Conservation (phyloP, 495 filamentous ascomycete genomes). For the Podospora tetraspora region DNA sequence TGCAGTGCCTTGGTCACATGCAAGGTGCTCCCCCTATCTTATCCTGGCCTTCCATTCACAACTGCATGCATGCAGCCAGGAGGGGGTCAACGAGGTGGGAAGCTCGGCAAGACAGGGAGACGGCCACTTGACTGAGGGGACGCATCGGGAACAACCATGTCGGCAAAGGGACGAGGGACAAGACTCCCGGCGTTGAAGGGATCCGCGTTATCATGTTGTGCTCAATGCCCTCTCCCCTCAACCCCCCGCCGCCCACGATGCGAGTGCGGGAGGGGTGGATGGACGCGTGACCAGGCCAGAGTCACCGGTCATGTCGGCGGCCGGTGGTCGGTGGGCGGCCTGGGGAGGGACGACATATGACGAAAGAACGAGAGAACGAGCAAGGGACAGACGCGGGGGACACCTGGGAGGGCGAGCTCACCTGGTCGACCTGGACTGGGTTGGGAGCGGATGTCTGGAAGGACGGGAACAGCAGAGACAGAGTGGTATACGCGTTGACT, state of each 20-base stretch:
- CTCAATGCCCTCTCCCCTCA: not conserved
- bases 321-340: too few species aligned
- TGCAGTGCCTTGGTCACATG: not conserved
- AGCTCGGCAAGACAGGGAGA: not conserved
- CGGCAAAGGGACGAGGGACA: not conserved
- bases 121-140: not conserved
- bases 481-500: not conserved
- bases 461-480: not conserved
- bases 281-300: conserved; percentile 3
- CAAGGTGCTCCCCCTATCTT: not conserved
- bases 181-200: not conserved
- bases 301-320: not conserved
- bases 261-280: too few species aligned
- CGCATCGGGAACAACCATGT: not conserved
- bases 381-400: not conserved
- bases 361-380: not conserved
- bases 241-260: not conserved
- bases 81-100: not conserved
- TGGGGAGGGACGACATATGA: not conserved
- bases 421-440: not conserved
- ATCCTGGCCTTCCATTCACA: not conserved
- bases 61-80: not conserved
- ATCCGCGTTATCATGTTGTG: not conserved
- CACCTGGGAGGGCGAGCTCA: not conserved
- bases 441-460: not conserved